Percentiles rank a stretch among this genome's conserved stretches.
phyloP scores from a whole-genome alignment of 1,284 basidiomycete genomes.

The Rugosomyces carneus region DNA sequence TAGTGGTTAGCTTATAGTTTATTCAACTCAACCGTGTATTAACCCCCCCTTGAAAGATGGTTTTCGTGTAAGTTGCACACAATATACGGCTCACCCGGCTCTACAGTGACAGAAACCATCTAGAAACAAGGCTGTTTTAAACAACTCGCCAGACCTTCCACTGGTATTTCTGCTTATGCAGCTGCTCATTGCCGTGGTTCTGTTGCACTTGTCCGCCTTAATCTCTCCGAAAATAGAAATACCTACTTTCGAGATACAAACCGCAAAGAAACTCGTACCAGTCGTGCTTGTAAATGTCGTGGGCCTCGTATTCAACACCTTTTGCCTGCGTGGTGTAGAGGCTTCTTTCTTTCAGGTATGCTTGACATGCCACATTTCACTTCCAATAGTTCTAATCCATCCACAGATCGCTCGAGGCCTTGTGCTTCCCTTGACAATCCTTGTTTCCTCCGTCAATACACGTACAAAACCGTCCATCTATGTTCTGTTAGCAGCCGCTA shows the following conservation, averaged over 20 bases:
- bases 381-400: conserved; percentile 6
- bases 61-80: conserved; percentile 51
- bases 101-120: not conserved
- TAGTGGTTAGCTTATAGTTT: conserved; percentile 53
- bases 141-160: conserved; percentile 59
- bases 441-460: conserved; percentile 49
- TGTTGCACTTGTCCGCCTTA: conserved; percentile 49
- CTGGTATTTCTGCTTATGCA: conserved; percentile 67
- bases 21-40: not conserved
- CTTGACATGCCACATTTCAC: not conserved
- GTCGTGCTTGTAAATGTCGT: conserved; percentile 64
- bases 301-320: conserved; percentile 72
- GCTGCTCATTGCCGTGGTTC: conserved; percentile 59
- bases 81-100: not conserved
- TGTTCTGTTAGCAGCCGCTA: conserved; percentile 46
- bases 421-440: conserved; percentile 70
- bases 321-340: conserved; percentile 70
- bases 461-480: conserved; percentile 39
- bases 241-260: conserved; percentile 43
- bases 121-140: conserved; percentile 74
- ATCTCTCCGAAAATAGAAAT: conserved; percentile 47
- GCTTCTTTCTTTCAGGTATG: conserved; percentile 71
- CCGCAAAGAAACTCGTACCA: conserved; percentile 53
- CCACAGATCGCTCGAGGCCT: conserved; percentile 73
- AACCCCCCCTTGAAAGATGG: conserved; percentile 40